phyloP scores from a whole-genome alignment of 2,329 filamentous ascomycete genomes.

The Dothideomycetes sp. region DNA sequence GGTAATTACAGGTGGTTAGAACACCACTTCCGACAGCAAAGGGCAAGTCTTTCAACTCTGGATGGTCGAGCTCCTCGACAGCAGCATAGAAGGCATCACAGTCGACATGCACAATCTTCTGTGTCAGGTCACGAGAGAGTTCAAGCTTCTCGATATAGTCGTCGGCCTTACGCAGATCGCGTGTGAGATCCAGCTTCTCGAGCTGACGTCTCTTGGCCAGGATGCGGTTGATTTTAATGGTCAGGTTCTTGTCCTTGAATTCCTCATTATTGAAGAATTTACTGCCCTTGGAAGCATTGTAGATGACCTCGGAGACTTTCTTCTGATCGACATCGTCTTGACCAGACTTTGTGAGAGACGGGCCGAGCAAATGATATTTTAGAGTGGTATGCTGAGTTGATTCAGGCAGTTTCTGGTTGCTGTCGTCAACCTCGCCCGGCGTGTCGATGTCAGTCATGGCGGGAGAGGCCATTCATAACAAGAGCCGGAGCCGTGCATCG shows the following conservation, averaged over 20 bases:
- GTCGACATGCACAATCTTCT: slow-evolving; percentile 83
- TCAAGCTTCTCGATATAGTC: slow-evolving; percentile 75
- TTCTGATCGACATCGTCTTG: slow-evolving; percentile 88
- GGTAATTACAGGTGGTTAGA: slow-evolving; percentile 72
- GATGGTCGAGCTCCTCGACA: slow-evolving; percentile 66
- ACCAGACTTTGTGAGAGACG: slow-evolving; percentile 85
- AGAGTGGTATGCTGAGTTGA: slow-evolving; percentile 52
- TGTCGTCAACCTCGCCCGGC: background rate
- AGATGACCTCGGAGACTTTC: slow-evolving; percentile 94
- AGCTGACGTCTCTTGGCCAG: slow-evolving; percentile 64
- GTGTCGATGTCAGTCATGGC: slow-evolving; percentile 4
- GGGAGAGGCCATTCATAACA: slow-evolving; percentile 13
- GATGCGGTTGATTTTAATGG: slow-evolving; percentile 75
- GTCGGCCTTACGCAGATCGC: slow-evolving; percentile 68
- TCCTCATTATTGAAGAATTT: slow-evolving; percentile 95
- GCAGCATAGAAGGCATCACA: slow-evolving; percentile 97
- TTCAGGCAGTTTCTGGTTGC: slow-evolving; percentile 9
- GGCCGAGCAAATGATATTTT: slow-evolving; percentile 83
- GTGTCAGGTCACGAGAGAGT: slow-evolving; percentile 66
- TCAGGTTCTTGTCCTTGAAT: slow-evolving; percentile 68
- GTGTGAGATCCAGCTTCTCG: slow-evolving; percentile 64
- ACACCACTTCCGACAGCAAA: slow-evolving; percentile 81
- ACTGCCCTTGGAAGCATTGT: slow-evolving; percentile 90
- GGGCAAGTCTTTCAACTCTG: slow-evolving; percentile 74
- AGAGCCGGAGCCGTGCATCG: background rate